Conservation (phyloP, 805 yeast genomes). For the Candida ovalis region DNA sequence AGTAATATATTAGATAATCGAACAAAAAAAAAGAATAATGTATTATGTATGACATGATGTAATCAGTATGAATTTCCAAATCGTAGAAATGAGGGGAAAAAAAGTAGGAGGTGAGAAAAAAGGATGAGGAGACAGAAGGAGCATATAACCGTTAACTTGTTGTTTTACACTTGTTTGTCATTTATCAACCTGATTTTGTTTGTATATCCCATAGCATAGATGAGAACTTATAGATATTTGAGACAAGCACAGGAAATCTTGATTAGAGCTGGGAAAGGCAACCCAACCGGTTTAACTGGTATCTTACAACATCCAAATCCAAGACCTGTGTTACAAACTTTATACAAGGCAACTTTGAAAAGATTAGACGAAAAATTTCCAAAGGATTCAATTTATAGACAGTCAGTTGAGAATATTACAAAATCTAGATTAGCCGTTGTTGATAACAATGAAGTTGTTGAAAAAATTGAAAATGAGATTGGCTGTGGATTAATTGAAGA, state of each 20-base stretch:
- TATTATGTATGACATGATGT: too few relatives aligned
- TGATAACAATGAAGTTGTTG: constrained; percentile 55
- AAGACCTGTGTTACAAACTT: constrained; percentile 67
- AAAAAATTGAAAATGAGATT: constrained; percentile 65
- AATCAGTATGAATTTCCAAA: too few relatives aligned
- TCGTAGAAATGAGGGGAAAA: not conserved
- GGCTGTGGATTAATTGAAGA: constrained; percentile 87
- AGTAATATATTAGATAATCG: too few relatives aligned
- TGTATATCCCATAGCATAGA: too few relatives aligned
- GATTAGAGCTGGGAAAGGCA: constrained; percentile 55
- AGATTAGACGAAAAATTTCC: constrained; percentile 63
- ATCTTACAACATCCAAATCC: constrained; percentile 79
- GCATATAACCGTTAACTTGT: too few relatives aligned
- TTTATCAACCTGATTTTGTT: too few relatives aligned
- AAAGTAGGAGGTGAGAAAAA: not conserved
- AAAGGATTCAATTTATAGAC: constrained; percentile 66
- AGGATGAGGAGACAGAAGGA: not conserved
- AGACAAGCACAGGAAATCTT: constrained; percentile 44
- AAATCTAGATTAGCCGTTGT: constrained; percentile 65
- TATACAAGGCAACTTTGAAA: constrained; percentile 66
- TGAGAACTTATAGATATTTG: constrained; percentile 33
- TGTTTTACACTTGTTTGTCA: not conserved
- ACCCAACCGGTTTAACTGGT: constrained; percentile 82
- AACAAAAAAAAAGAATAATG: too few relatives aligned
- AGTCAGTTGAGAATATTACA: constrained; percentile 69